These are phyloP conservation scores for Aquilaria malaccensis DNA, from an alignment of 345 rosid genomes.

Conservation along the genomic window DNA sequence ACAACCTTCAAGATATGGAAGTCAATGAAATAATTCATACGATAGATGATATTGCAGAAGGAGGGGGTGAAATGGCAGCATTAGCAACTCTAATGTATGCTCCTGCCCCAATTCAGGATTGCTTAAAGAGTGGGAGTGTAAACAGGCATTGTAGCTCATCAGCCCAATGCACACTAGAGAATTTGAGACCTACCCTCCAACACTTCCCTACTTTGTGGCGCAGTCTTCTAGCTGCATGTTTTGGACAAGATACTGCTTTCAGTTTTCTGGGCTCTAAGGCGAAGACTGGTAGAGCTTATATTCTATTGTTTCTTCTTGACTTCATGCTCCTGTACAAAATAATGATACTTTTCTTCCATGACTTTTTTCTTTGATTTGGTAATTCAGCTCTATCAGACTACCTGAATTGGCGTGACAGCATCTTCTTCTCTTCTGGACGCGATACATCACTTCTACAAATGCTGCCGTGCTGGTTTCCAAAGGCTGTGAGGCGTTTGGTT, in stretches of 20 bases:
- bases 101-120: slow-evolving; percentile 61
- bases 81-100: slow-evolving; percentile 93
- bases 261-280: slow-evolving; percentile 42
- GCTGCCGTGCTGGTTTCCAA: slow-evolving; percentile 98
- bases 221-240: slow-evolving; percentile 67
- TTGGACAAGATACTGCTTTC: slow-evolving; percentile 53
- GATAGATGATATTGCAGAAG: slow-evolving; percentile 94
- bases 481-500: slow-evolving; percentile 75
- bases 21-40: slow-evolving; percentile 61
- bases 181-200: slow-evolving; percentile 68
- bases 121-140: slow-evolving; percentile 69
- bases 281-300: slow-evolving; percentile 51
- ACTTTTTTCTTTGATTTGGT: slow-evolving; percentile 11
- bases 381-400: slow-evolving; percentile 64
- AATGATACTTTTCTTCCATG: slow-evolving; percentile 4
- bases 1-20: slow-evolving; percentile 46
- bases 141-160: slow-evolving; percentile 69
- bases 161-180: slow-evolving; percentile 91
- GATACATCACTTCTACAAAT: slow-evolving; percentile 94
- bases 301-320: slow-evolving; percentile 11
- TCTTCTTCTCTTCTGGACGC: slow-evolving; percentile 80
- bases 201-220: slow-evolving; percentile 86
- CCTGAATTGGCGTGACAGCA: slow-evolving; percentile 82
- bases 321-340: slow-evolving; percentile 11
- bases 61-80: slow-evolving; percentile 95